These are phyloP conservation scores for Arabis alpina DNA, from an alignment of 345 rosid genomes.

Conservation along the genomic window DNA sequence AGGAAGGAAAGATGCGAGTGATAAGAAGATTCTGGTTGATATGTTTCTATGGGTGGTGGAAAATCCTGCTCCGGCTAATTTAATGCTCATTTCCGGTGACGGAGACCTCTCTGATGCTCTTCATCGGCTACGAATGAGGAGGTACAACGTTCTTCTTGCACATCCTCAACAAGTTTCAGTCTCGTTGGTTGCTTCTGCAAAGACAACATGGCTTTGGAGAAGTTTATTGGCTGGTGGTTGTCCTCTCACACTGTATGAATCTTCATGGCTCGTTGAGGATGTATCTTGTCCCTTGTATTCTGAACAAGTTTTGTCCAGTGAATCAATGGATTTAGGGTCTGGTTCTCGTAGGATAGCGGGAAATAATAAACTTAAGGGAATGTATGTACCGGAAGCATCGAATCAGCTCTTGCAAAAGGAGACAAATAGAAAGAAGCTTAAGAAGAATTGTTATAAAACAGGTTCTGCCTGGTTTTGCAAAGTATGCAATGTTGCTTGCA, in stretches of 20 bases:
- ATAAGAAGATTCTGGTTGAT: conserved; percentile 88
- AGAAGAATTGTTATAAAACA: conserved; percentile 41
- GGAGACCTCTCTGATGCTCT: conserved; percentile 50
- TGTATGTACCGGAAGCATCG: conserved; percentile 25
- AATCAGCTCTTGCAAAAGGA: conserved; percentile 45
- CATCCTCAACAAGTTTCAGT: conserved; percentile 75
- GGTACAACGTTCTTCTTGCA: conserved; percentile 86
- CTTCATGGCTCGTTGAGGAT: conserved; percentile 27
- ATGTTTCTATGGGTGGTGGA: conserved; percentile 93
- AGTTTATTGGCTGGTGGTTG: conserved; percentile 66
- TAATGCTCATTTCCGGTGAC: conserved; percentile 84
- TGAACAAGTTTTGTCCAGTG: conserved; percentile 43
- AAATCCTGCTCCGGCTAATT: conserved; percentile 86
- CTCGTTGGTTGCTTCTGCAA: conserved; percentile 79
- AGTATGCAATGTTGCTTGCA: conserved; percentile 58
- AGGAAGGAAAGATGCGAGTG: conserved; percentile 97
- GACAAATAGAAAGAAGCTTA: conserved; percentile 45
- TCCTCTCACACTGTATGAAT: conserved; percentile 47
- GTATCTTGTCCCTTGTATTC: conserved; percentile 24
- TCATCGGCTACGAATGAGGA: conserved; percentile 81
- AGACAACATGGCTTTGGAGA: conserved; percentile 84
- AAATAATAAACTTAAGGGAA: conserved; percentile 44
- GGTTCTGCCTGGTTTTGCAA: conserved; percentile 50
- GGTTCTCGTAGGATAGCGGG: conserved; percentile 45
- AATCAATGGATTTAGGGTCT: conserved; percentile 37